Percentiles rank a stretch among this genome's conserved stretches.
Conservation (phyloP, 75 land plant genomes). For the Larix kaempferi region DNA sequence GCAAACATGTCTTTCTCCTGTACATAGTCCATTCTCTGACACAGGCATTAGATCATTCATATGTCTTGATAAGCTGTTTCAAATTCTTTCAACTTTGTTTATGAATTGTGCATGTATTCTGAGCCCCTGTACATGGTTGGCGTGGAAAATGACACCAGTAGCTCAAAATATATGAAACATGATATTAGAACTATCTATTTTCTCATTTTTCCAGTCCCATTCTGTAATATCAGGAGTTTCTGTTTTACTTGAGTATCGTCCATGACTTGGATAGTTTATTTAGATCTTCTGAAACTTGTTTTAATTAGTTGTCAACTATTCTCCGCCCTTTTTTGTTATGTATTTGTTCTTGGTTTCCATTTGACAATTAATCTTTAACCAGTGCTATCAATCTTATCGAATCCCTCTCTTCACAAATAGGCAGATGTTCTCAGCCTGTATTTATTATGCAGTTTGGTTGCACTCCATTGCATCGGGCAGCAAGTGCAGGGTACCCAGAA, state of each 20-base stretch:
- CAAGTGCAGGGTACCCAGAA: conserved; percentile 78
- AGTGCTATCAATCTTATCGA: background rate
- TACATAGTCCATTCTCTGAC: background rate
- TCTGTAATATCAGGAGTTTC: background rate
- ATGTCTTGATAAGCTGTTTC: background rate
- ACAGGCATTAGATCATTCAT: background rate
- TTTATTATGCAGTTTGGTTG: conserved; percentile 73
- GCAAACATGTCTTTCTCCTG: background rate
- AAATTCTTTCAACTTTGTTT: background rate
- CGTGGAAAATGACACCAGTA: background rate
- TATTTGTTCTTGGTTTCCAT: background rate
- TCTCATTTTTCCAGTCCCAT: background rate
- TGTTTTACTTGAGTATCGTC: background rate
- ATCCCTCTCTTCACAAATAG: background rate
- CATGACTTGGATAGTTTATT: background rate
- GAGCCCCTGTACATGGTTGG: background rate
- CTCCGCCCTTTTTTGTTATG: background rate
- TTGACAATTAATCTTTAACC: background rate
- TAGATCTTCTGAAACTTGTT: background rate
- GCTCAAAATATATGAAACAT: background rate
- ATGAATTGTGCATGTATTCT: background rate
- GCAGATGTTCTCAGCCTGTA: background rate
- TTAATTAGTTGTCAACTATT: background rate
- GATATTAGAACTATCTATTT: background rate
- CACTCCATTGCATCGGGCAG: conserved; percentile 95